phyloP scores from a whole-genome alignment of 1,284 basidiomycete species.

The Fomitopsis betulina region DNA sequence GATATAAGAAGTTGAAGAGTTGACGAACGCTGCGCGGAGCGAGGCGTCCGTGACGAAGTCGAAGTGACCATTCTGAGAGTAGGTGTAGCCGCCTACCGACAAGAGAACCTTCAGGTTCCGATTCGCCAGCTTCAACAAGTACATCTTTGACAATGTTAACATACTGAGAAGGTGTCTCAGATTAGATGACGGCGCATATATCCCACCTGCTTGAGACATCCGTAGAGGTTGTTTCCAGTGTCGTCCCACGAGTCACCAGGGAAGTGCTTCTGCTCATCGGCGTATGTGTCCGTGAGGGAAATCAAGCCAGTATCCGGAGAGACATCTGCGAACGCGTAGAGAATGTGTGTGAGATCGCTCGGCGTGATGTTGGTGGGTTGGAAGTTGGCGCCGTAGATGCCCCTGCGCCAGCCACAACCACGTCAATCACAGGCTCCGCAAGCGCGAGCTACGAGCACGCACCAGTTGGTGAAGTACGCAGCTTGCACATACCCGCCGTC shows the following conservation, averaged over 20 bases:
- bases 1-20: constrained; percentile 65
- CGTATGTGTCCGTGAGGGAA: constrained; percentile 74
- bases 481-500: constrained; percentile 44
- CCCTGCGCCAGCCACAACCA: constrained; percentile 39
- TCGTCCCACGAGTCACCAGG: constrained; percentile 59
- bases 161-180: not conserved
- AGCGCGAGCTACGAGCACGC: constrained; percentile 12
- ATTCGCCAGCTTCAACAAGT: constrained; percentile 65
- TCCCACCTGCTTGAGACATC: constrained; percentile 81
- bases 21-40: constrained; percentile 68
- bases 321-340: constrained; percentile 86
- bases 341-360: constrained; percentile 65
- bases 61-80: constrained; percentile 65
- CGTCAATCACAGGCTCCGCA: not conserved
- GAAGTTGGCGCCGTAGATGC: constrained; percentile 81
- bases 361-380: constrained; percentile 58
- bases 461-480: constrained; percentile 70
- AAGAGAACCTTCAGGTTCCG: constrained; percentile 74
- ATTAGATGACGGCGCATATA: not conserved
- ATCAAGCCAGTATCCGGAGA: constrained; percentile 63
- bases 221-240: constrained; percentile 75
- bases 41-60: constrained; percentile 50
- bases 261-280: constrained; percentile 79
- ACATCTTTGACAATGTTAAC: constrained; percentile 28
- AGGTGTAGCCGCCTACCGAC: constrained; percentile 76